Evolutionary conservation across 2,329 filamentous ascomycete genomes (phyloP).

Genomic region (Aspergillus tanneri): DNA sequence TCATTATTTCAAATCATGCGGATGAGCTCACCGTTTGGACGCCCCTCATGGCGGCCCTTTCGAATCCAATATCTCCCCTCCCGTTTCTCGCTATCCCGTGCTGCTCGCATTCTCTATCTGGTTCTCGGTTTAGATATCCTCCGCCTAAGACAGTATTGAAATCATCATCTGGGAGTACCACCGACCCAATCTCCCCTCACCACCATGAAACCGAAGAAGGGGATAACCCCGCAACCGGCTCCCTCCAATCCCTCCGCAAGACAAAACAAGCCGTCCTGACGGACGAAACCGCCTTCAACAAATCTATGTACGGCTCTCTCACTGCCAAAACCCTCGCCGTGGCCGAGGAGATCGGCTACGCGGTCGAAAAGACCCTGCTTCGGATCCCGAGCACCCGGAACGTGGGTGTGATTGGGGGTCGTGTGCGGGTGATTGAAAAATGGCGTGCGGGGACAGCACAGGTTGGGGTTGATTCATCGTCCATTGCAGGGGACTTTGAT

Average conservation of each 20-base stretch:
- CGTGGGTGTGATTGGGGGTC: constrained; percentile 72
- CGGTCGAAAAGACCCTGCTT: constrained; percentile 78
- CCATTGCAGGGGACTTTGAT: constrained; percentile 30
- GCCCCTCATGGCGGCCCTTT: constrained; percentile 73
- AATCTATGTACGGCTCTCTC: constrained; percentile 78
- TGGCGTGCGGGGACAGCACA: constrained; percentile 39
- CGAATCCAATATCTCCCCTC: constrained; percentile 56
- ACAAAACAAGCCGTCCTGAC: constrained; percentile 33
- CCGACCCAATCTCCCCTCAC: too few species aligned
- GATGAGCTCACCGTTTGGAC: constrained; percentile 97
- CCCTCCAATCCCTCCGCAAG: constrained; percentile 41
- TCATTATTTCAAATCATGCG: constrained; percentile 95
- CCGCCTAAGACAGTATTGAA: too few species aligned
- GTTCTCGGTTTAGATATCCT: constrained; percentile 63
- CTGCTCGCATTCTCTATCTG: constrained; percentile 84
- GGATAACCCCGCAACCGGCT: too few species aligned
- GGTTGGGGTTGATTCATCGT: background rate
- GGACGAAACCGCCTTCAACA: constrained; percentile 36
- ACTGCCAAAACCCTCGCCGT: constrained; percentile 74
- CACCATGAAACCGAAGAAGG: too few species aligned
- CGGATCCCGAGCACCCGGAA: constrained; percentile 92
- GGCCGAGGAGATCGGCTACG: constrained; percentile 69
- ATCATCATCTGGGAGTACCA: too few species aligned
- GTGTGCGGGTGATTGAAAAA: constrained; percentile 19
- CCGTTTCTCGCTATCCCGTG: constrained; percentile 94